These are phyloP conservation scores for Trichoderma atroviride DNA, from an alignment of 2,329 filamentous ascomycete genomes.

Conservation along the genomic window DNA sequence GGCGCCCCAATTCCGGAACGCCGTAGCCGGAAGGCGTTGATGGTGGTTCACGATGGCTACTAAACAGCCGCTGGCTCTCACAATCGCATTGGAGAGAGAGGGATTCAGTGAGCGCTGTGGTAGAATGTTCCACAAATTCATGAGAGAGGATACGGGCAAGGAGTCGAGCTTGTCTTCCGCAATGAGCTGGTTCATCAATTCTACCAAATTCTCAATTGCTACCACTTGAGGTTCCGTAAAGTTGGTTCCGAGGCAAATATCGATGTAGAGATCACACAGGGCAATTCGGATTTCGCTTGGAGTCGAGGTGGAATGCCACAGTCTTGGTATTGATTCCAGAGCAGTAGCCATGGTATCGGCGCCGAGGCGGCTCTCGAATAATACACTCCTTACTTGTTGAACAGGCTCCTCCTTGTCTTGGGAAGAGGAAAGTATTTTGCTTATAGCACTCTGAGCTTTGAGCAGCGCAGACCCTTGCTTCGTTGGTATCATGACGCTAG, in stretches of 20 bases:
- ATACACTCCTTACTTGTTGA: conserved; percentile 33
- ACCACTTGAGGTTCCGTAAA: conserved; percentile 51
- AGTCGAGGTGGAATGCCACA: conserved; percentile 37
- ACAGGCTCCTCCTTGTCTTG: conserved; percentile 32
- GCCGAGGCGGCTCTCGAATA: conserved; percentile 37
- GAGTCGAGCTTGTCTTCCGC: conserved; percentile 31
- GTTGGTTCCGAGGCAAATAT: conserved; percentile 43
- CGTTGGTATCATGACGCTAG: conserved; percentile 30
- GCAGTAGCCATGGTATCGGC: conserved; percentile 43
- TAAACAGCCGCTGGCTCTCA: conserved; percentile 52
- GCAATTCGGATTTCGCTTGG: conserved; percentile 35
- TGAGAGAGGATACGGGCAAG: conserved; percentile 42
- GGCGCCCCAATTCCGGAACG: conserved; percentile 49
- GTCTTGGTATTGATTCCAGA: conserved; percentile 39
- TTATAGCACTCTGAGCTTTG: conserved; percentile 43
- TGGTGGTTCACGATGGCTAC: conserved; percentile 41
- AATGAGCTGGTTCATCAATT: conserved; percentile 48
- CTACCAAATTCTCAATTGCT: conserved; percentile 52
- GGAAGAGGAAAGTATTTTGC: conserved; percentile 42
- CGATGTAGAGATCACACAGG: conserved; percentile 49
- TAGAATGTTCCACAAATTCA: conserved; percentile 46
- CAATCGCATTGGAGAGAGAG: conserved; percentile 52
- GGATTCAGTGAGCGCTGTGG: conserved; percentile 48
- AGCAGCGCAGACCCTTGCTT: conserved; percentile 43
- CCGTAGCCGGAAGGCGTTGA: conserved; percentile 25